These are phyloP conservation scores for Saccharomyces pastorianus DNA, from an alignment of 1,139 yeast genomes.

Conservation along the genomic window DNA sequence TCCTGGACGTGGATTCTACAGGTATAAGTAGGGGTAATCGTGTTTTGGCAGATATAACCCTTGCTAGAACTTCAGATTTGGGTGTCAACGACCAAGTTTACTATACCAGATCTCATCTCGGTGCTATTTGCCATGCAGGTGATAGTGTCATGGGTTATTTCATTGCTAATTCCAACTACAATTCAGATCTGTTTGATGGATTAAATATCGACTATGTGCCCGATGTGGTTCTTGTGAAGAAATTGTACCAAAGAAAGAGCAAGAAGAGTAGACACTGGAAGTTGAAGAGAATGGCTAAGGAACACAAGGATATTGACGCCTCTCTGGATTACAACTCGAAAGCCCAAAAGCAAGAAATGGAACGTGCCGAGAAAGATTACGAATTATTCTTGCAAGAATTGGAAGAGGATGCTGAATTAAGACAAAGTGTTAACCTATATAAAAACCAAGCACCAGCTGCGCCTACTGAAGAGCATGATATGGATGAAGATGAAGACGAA, in stretches of 20 bases:
- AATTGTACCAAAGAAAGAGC: conserved; percentile 73
- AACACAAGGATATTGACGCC: conserved; percentile 81
- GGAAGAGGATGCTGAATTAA: conserved; percentile 92
- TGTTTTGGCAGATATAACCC: conserved; percentile 83
- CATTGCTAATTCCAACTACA: conserved; percentile 74
- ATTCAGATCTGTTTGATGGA: conserved; percentile 74
- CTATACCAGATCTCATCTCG: conserved; percentile 81
- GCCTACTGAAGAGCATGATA: conserved; percentile 30
- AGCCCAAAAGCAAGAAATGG: conserved; percentile 81
- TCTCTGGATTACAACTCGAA: conserved; percentile 55
- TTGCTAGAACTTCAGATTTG: conserved; percentile 78
- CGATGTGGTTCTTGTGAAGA: conserved; percentile 91
- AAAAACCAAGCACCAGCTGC: conserved; percentile 43
- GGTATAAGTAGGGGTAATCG: conserved; percentile 75
- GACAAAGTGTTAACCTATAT: conserved; percentile 83
- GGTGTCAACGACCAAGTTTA: conserved; percentile 76
- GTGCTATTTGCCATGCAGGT: conserved; percentile 92
- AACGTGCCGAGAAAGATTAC: conserved; percentile 89
- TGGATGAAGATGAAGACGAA: conserved; percentile 51
- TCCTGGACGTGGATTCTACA: conserved; percentile 88
- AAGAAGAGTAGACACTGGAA: conserved; percentile 84
- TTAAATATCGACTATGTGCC: conserved; percentile 52
- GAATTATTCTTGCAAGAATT: conserved; percentile 93
- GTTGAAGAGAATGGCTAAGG: conserved; percentile 96
- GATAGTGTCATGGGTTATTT: conserved; percentile 90